A percentile compares a stretch with the other conserved stretches of the same genome.
Conservation (phyloP, 2,329 filamentous ascomycete genomes). For the Talaromyces verruculosus region DNA sequence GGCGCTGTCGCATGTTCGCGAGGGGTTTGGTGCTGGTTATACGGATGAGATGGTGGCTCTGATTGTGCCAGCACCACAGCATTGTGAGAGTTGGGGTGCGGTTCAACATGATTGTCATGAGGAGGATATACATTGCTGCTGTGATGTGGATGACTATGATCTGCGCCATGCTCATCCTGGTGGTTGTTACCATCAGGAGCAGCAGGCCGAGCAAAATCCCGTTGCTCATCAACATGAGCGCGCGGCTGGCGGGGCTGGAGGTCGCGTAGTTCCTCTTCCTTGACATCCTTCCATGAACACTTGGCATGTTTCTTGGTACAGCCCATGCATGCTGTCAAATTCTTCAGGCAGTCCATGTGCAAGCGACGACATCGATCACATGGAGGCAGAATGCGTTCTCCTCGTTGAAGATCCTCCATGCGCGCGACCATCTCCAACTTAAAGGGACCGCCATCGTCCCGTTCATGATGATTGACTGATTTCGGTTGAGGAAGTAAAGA, state of each 20-base stretch:
- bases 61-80: slow-evolving; percentile 6
- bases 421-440: slow-evolving; percentile 68
- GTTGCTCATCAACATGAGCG: slow-evolving; percentile 14
- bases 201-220: slow-evolving; percentile 11
- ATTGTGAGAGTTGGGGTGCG: slow-evolving; percentile 2
- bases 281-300: slow-evolving; percentile 81
- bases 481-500: slow-evolving; percentile 53
- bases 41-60: slow-evolving; percentile 14
- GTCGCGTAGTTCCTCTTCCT: slow-evolving; percentile 63
- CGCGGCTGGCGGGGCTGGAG: slow-evolving; percentile 25
- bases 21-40: slow-evolving; percentile 25
- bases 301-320: slow-evolving; percentile 90
- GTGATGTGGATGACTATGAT: slow-evolving; percentile 7
- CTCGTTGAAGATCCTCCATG: slow-evolving; percentile 72
- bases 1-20: slow-evolving; percentile 30
- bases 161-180: slow-evolving; percentile 9
- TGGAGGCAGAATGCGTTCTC: slow-evolving; percentile 73
- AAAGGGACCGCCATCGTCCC: slow-evolving; percentile 59
- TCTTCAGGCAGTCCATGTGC: slow-evolving; percentile 79
- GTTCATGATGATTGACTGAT: slow-evolving; percentile 47
- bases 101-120: not conserved
- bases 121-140: slow-evolving; percentile 3
- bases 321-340: slow-evolving; percentile 79
- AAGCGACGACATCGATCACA: slow-evolving; percentile 81
- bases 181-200: slow-evolving; percentile 8